Evolutionary conservation across 2,329 filamentous ascomycete species (phyloP).

Genomic region (Pestalotiopsis fici): DNA sequence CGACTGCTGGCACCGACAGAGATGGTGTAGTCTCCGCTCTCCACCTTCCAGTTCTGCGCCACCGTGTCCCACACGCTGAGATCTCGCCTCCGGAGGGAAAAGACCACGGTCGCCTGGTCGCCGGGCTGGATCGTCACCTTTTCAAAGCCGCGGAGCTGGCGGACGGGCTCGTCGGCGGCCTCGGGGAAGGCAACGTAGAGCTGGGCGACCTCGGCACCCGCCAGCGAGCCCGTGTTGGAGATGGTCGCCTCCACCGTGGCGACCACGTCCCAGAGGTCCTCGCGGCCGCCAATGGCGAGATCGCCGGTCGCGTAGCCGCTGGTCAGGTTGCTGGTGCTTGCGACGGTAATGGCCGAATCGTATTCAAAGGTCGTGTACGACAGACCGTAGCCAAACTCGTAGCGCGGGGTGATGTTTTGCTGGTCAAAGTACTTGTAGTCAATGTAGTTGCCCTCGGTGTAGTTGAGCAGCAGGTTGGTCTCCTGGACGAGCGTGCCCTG

Average conservation of each 20-base stretch:
- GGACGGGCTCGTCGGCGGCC: slow-evolving; percentile 38
- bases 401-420: slow-evolving; percentile 49
- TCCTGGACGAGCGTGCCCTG: slow-evolving; percentile 17
- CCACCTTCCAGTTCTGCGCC: slow-evolving; percentile 57
- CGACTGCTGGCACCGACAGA: slow-evolving; percentile 61
- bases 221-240: slow-evolving; percentile 62
- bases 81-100: slow-evolving; percentile 62
- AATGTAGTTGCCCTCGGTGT: slow-evolving; percentile 34
- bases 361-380: slow-evolving; percentile 28
- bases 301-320: slow-evolving; percentile 29
- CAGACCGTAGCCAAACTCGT: slow-evolving; percentile 52
- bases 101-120: slow-evolving; percentile 50
- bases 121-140: slow-evolving; percentile 52
- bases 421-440: slow-evolving; percentile 59
- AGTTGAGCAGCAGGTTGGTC: slow-evolving; percentile 24
- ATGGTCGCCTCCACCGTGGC: slow-evolving; percentile 59
- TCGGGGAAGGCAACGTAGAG: slow-evolving; percentile 51
- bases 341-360: slow-evolving; percentile 30
- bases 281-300: slow-evolving; percentile 42
- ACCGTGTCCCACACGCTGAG: slow-evolving; percentile 60
- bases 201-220: slow-evolving; percentile 69
- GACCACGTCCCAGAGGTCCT: slow-evolving; percentile 46
- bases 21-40: slow-evolving; percentile 49
- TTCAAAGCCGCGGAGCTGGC: slow-evolving; percentile 63
- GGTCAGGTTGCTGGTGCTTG: background rate